Conservation (phyloP, 2,329 filamentous ascomycete species). For the Pseudogymnoascus pannorum region DNA sequence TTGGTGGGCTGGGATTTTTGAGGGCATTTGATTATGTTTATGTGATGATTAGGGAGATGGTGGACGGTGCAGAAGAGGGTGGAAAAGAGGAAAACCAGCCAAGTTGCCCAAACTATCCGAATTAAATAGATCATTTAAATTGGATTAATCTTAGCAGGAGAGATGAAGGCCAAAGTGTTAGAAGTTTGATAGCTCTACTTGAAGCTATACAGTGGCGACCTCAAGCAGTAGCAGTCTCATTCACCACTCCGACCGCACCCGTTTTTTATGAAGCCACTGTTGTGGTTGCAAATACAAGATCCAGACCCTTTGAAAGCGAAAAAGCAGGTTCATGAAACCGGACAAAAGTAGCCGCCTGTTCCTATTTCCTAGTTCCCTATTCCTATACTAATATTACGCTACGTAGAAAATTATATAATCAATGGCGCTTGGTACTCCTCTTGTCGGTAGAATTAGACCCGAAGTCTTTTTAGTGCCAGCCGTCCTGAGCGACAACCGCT, state of each 20-base stretch:
- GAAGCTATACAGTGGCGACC: no score
- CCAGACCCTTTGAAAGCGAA: no score
- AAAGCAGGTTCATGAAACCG: no score
- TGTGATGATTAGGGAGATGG: background rate
- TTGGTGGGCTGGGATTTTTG: slow-evolving; percentile 31
- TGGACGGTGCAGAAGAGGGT: background rate
- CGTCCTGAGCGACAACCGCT: background rate
- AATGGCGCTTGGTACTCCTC: no score
- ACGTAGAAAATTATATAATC: no score
- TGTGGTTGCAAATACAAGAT: no score
- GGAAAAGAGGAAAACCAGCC: background rate
- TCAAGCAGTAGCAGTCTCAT: no score
- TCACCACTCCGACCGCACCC: no score
- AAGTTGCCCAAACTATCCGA: background rate
- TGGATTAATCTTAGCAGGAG: background rate
- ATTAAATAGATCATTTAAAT: background rate
- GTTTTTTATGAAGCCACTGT: no score
- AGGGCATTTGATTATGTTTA: slow-evolving; percentile 9
- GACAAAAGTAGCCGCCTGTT: no score
- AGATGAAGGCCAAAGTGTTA: background rate
- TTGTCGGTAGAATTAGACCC: background rate
- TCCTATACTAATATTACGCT: no score
- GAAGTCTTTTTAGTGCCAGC: background rate
- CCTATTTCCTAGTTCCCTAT: no score
- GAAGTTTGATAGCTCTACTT: background rate